Evolutionary conservation across 2,329 filamentous ascomycete genomes (phyloP), one percentile per base, ranked within the genome.

Genomic region (Graphilbum fragrans): DNA sequence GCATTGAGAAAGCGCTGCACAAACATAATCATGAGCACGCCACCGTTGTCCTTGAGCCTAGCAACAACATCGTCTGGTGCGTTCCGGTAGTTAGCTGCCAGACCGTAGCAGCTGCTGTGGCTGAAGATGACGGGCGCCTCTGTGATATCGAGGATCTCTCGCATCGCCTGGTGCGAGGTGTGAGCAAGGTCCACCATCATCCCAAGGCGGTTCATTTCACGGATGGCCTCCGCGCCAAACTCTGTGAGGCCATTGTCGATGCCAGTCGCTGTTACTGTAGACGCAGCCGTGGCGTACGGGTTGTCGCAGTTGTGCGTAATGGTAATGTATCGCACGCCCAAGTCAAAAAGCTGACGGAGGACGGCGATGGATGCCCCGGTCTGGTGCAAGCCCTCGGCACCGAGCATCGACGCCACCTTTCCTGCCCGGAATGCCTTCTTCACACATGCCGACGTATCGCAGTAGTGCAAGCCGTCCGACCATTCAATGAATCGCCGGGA

Each of bases 241-340:
- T 38, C 41, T 2, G 43, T 41, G 22, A 53, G 43, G 16, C 51
- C 51, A 19, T 17, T 33, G 21, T 50, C 46, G 1, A 41, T 29
- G 2, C 49, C 49, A 2, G 50, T 50, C 2, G 47, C 43, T 2
- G 56, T 48, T 9, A 56, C 53, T 5, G 56, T 58, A 6, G 54
- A 56, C 33, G 54, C 51, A 1, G 53, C 53, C 17, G 52, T 58
- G 2, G 47, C 56, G 27, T 50, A 59, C 0, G 49, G 39, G 39
- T 58, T 61, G n/a, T 59, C 52, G 43, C 55, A 56, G 39, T 60
- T 58, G 41, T 59, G 57, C 16, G 57, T 58, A 4, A 58, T 45
- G 1, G 58, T 60, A 35, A 61, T 56, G 38, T 64, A 64, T 17
- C 59, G 54, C 3, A 55, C 58, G 9, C 61, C 62, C 3, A 65